Base-by-base conservation (phyloP, 176 grass and related monocot genomes). In the Echinochloa phyllopogon region DNA sequence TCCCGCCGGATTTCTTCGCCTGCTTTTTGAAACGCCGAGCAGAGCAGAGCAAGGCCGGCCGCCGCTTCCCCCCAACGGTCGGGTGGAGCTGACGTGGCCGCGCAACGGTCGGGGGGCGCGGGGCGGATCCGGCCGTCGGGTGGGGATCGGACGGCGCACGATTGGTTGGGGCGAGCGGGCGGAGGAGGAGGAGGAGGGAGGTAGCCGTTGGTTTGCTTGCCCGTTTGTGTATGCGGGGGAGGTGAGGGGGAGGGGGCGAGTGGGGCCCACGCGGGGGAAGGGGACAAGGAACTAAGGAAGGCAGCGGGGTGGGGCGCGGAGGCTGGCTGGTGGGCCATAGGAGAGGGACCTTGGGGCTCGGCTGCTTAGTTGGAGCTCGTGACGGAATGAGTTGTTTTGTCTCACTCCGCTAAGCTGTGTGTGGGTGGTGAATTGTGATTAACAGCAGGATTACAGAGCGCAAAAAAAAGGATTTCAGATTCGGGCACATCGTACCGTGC, bases 21-120 rank as follows among this genome's bases (percentile, higher is more conserved):
- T 33, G 52, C 10, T 79, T 89, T 86, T 79, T 73, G 79, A 84
- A 90, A 71, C 64, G 83, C 44, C 83, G 88, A 76, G 71, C 44
- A 6, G 68, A 3, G 55, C 18, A 14, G 66, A 0, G 49, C 49
- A 16, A 14, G 9, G 39, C 66, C 7, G 39, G 66, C 66, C 40
- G n/a, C 23, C 56, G 8, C 56, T 3, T 3, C 2, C 38, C 65
- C 65, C 52, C 80, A 90, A 90, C 88, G 88, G 88, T 90, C 88
- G 88, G 49, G 84, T 86, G 0, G 53, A 4, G 50, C 63, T 77
- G 64, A 82, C 78, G 42, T 8, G 83, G 71, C 51, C 13, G 53
- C 63, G 44, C 79, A 86, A 86, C 88, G 88, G 88, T 90, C 78
- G 72, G 77, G n/a, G n/a, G 42, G 5, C 8, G 10, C 2, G 47